Evolutionary conservation across 164 flowering plant genomes (phyloP).

Genomic region (Chimonanthus praecox): DNA sequence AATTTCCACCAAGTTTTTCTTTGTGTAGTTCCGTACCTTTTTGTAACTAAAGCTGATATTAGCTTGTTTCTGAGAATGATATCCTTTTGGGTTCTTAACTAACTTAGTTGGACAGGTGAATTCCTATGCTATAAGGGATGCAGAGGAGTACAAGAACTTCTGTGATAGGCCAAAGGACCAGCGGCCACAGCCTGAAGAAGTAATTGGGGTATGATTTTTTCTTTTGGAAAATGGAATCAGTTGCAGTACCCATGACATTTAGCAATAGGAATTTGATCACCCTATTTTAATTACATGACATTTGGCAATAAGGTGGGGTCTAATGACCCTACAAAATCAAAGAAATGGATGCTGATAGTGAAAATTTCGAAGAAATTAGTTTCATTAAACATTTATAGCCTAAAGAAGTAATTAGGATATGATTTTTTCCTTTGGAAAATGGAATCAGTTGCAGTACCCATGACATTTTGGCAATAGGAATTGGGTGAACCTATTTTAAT

Average conservation of each 20-base stretch:
- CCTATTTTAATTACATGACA: no score
- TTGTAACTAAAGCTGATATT: not conserved
- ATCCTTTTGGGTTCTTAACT: not conserved
- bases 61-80: not conserved
- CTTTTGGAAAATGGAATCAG: not conserved
- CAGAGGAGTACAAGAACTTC: slow-evolving; percentile 91
- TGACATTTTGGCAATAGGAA: no score
- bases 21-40: not conserved
- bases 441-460: not conserved
- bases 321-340: no score
- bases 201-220: slow-evolving; percentile 61
- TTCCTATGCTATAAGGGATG: slow-evolving; percentile 85
- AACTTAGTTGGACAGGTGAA: slow-evolving; percentile 46
- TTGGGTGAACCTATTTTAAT: no score
- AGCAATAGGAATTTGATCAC: no score
- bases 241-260: not conserved
- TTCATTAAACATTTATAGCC: slow-evolving; percentile 25
- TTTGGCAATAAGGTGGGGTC: no score
- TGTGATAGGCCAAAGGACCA: slow-evolving; percentile 90
- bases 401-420: slow-evolving; percentile 93
- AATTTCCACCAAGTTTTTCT: not conserved
- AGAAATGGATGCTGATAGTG: no score
- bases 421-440: slow-evolving; percentile 1
- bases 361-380: no score
- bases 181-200: slow-evolving; percentile 93